Conservation (phyloP, 78 protist species). For the Protostelium mycophagum region DNA sequence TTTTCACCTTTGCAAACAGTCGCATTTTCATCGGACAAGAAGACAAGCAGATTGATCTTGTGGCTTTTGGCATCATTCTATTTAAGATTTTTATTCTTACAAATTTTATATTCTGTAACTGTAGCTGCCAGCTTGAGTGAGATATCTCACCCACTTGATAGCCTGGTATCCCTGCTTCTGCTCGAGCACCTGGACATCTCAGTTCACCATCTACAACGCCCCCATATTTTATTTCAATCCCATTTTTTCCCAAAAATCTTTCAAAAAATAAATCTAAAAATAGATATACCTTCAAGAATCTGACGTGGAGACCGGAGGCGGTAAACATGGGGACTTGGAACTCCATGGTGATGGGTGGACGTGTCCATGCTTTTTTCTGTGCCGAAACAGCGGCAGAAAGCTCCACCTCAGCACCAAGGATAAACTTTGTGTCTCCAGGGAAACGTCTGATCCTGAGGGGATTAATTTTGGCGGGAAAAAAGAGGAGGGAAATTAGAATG, state of each 20-base stretch:
- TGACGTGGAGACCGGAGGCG: conserved; percentile 93
- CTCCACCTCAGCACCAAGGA: conserved; percentile 81
- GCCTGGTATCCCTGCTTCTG: conserved; percentile 71
- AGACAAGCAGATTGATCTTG: no score
- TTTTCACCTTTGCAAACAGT: no score
- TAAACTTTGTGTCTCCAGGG: conserved; percentile 74
- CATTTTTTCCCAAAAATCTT: no score
- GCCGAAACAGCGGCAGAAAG: conserved; percentile 58
- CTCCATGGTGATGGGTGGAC: conserved; percentile 93
- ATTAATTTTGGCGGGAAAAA: no score
- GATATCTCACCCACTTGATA: conserved; percentile 96
- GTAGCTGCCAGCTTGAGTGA: conserved; percentile 91
- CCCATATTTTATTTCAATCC: conserved; percentile 21
- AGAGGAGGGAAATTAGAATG: background rate
- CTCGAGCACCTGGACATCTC: background rate
- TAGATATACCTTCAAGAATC: conserved; percentile 90
- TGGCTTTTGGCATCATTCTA: background rate
- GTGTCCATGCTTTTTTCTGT: conserved; percentile 79
- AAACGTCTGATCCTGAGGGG: conserved; percentile 44
- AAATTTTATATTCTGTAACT: conserved; percentile 73
- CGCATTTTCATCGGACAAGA: no score
- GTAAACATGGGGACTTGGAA: conserved; percentile 97
- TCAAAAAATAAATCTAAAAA: no score
- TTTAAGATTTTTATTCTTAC: background rate
- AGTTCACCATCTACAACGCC: background rate